A percentile compares a stretch with the other conserved stretches of the same genome.
Evolutionary conservation across 2,329 filamentous ascomycete genomes (phyloP).

Genomic region (Scedosporium minutisporum): DNA sequence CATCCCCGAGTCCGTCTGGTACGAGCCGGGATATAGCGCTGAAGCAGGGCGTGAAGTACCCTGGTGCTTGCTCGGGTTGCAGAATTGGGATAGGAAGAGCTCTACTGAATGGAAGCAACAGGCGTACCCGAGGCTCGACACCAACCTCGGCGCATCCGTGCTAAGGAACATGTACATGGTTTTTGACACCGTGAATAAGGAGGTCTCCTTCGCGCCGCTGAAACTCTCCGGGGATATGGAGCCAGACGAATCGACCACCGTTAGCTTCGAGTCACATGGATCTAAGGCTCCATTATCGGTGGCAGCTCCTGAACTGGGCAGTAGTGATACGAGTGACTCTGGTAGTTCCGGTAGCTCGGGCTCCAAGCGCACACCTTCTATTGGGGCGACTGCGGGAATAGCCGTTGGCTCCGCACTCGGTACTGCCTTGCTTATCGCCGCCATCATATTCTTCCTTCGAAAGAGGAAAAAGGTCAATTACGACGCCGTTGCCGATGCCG

Average conservation of each 20-base stretch:
- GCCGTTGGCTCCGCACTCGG: too few relatives aligned
- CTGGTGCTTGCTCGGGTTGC: neutral
- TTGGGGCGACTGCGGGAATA: too few relatives aligned
- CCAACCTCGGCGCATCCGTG: neutral
- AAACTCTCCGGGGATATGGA: neutral
- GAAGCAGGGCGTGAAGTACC: neutral
- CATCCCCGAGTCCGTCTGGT: neutral
- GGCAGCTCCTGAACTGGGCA: too few relatives aligned
- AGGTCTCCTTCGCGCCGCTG: neutral
- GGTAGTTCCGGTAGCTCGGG: too few relatives aligned
- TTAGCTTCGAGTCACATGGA: too few relatives aligned
- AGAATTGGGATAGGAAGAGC: neutral
- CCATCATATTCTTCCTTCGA: too few relatives aligned
- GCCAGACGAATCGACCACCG: neutral
- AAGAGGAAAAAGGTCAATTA: too few relatives aligned
- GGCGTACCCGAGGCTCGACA: neutral
- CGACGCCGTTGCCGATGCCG: too few relatives aligned
- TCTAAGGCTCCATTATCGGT: too few relatives aligned
- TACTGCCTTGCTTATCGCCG: too few relatives aligned
- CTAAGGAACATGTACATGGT: neutral
- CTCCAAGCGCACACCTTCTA: too few relatives aligned
- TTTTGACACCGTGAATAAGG: neutral
- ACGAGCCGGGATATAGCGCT: neutral
- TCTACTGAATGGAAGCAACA: neutral
- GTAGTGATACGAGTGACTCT: too few relatives aligned